Evolutionary conservation across 1,139 yeast genomes (phyloP), one percentile per base, ranked within the genome.

Genomic region (Yamadazyma taylorii): DNA sequence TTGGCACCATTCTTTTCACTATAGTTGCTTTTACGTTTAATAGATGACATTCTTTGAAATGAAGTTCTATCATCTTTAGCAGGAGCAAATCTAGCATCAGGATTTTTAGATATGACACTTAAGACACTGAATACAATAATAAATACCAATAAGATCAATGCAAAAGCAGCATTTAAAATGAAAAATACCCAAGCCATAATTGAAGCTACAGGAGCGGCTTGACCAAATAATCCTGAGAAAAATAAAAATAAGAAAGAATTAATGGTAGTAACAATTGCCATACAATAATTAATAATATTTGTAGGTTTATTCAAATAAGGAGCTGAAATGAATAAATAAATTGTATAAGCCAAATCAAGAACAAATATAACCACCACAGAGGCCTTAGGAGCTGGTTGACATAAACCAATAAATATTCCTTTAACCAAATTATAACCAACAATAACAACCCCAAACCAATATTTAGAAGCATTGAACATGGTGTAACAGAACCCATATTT

Each of bases 11-110:
- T 9, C 27, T 46, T 41, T 22, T 48, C 51, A 24, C 39, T 35
- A 11, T 7, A 36, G 17, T 31, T 40, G 22, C 38, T 45, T 32
- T 56, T 48, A 38, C 55, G 51, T 47, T 58, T 64, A 26, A 62
- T 53, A 3, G 73, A 66, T 3, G 76, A 68, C 59, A 65, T 73
- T 56, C 78, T 75, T 58, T 83, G 89, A 78, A 85, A 85, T 2
- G 92, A 83, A 13, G 85, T 78, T 73, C 95, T 77, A 55, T 85
- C 95, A 65, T 85, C 95, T 49, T 70, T 81, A 7, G 90, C 90
- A 13, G 92, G 92, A 33, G 84, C 85, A 58, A 85, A 85, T 58
- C 87, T 78, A 9, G 87, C 80, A 62, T 85, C 95, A 22, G 94
- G 94, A 55, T 85, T 85, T 66, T 82, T 84, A 14, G 87, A 78